phyloP scores from a whole-genome alignment of 352 stramenopile genomes.

The Phytophthora citrophthora region DNA sequence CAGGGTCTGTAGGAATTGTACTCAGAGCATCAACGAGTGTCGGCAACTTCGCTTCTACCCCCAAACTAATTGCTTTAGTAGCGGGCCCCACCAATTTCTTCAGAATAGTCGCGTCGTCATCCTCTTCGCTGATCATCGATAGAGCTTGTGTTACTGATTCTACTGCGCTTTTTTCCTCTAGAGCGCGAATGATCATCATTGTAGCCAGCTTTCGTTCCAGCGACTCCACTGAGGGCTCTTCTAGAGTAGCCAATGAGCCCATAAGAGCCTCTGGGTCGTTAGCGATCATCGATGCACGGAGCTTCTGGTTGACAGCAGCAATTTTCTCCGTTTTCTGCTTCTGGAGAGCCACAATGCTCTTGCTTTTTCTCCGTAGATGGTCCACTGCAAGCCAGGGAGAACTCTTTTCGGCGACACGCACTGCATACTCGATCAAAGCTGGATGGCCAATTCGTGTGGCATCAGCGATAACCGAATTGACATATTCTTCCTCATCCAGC shows the following conservation, averaged over 20 bases:
- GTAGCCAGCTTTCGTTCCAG: conserved; percentile 79
- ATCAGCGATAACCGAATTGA: conserved; percentile 75
- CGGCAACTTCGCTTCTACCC: conserved; percentile 62
- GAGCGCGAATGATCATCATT: conserved; percentile 81
- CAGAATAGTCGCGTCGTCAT: conserved; percentile 29
- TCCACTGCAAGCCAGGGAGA: conserved; percentile 65
- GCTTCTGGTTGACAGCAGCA: conserved; percentile 52
- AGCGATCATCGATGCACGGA: conserved; percentile 64
- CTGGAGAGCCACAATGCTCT: conserved; percentile 42
- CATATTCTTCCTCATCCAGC: conserved; percentile 80
- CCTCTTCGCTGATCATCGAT: conserved; percentile 29
- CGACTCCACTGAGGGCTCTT: conserved; percentile 70
- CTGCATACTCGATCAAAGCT: conserved; percentile 69
- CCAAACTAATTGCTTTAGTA: conserved; percentile 63
- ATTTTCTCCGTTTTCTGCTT: conserved; percentile 47
- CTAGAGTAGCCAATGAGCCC: conserved; percentile 65
- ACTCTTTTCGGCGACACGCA: conserved; percentile 64
- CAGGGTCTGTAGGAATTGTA: conserved; percentile 21
- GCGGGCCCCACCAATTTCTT: conserved; percentile 41
- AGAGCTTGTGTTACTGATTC: conserved; percentile 58
- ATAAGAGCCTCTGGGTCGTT: conserved; percentile 78
- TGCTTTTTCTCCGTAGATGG: conserved; percentile 48
- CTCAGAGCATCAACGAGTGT: conserved; percentile 40
- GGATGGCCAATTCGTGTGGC: conserved; percentile 61
- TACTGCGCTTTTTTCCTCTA: conserved; percentile 75